phyloP scores from a whole-genome alignment of 2,329 filamentous ascomycete species.

The Aspergillus quadrilineatus region DNA sequence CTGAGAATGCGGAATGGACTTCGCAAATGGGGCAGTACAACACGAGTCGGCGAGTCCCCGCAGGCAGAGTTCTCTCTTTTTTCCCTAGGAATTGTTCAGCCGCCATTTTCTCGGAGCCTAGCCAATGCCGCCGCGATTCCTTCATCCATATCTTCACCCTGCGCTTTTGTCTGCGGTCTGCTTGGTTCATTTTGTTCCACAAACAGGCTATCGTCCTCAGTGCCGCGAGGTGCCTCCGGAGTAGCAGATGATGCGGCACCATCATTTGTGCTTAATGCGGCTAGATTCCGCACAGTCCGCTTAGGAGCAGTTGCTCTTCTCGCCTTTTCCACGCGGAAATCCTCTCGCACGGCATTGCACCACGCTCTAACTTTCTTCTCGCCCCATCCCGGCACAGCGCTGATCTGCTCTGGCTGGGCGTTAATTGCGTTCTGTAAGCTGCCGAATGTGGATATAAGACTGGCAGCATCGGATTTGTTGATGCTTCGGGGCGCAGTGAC shows the following conservation, averaged over 20 bases:
- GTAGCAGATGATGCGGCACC: conserved; percentile 13
- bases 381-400: conserved; percentile 86
- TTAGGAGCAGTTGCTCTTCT: conserved; percentile 52
- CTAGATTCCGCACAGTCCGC: conserved; percentile 28
- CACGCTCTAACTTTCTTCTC: conserved; percentile 91
- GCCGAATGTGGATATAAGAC: conserved; percentile 87
- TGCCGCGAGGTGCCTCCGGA: conserved; percentile 36
- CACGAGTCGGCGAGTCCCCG: neutral
- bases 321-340: conserved; percentile 73
- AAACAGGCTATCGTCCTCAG: conserved; percentile 49
- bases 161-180: conserved; percentile 14
- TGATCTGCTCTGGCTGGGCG: conserved; percentile 80
- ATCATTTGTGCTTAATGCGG: conserved; percentile 27
- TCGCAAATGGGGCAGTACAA: neutral
- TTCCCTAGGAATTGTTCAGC: conserved; percentile 16
- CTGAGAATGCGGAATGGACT: neutral
- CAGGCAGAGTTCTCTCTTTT: neutral
- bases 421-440: conserved; percentile 84
- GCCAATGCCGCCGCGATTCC: conserved; percentile 60
- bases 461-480: conserved; percentile 92
- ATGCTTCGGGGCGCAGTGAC: conserved; percentile 85
- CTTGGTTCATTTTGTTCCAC: conserved; percentile 30
- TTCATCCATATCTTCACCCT: conserved; percentile 52
- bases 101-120: conserved; percentile 49
- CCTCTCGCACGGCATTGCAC: conserved; percentile 77